Evolutionary conservation across 129 eudicot genomes (phyloP).

Genomic region (Arctium minus): DNA sequence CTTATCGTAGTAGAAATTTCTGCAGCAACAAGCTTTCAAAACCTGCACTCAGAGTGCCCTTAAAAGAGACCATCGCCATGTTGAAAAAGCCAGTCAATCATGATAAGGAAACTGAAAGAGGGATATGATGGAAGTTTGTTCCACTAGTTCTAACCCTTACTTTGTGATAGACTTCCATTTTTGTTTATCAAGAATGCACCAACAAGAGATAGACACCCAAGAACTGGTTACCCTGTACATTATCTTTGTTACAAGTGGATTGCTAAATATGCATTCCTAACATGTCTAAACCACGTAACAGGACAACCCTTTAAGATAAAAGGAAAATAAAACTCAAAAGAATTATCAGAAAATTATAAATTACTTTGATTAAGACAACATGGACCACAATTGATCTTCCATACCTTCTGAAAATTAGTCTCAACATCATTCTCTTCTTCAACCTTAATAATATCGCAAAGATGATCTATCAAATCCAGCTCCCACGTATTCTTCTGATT

Average conservation of each 20-base stretch:
- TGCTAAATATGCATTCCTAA: too few species aligned
- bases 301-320: not conserved
- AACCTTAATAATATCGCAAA: slow-evolving; percentile 66
- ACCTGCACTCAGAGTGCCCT: too few species aligned
- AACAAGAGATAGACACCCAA: not conserved
- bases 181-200: not conserved
- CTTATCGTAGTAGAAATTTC: too few species aligned
- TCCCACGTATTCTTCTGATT: slow-evolving; percentile 98
- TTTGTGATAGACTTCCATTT: not conserved
- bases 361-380: not conserved
- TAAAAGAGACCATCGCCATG: too few species aligned
- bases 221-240: too few species aligned
- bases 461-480: slow-evolving; percentile 80
- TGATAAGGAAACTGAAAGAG: too few species aligned
- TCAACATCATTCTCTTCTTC: slow-evolving; percentile 66
- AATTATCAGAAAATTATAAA: not conserved
- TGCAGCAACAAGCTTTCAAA: too few species aligned
- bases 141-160: not conserved
- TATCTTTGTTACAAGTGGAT: too few species aligned
- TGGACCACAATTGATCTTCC: not conserved
- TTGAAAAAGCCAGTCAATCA: too few species aligned
- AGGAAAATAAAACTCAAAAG: not conserved
- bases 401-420: slow-evolving; percentile 96
- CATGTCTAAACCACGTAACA: too few species aligned
- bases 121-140: not conserved